Conservation (phyloP, 345 rosid genomes). For the Carallia pectinifolia region DNA sequence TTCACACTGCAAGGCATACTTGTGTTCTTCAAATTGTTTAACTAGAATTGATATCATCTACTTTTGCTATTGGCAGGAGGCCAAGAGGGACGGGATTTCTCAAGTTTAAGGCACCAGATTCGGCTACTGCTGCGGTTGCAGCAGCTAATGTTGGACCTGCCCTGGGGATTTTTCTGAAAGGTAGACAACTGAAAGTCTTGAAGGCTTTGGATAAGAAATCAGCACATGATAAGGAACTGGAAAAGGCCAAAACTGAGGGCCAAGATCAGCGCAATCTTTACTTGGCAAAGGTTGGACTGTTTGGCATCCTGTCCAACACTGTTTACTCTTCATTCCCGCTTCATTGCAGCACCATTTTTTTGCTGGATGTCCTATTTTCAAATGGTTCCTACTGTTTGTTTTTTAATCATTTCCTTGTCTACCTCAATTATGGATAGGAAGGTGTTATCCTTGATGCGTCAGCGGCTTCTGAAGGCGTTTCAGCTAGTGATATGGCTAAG, state of each 20-base stretch:
- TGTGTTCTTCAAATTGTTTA: slow-evolving; percentile 5
- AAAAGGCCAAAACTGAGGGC: slow-evolving; percentile 67
- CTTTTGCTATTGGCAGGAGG: slow-evolving; percentile 54
- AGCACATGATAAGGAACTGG: slow-evolving; percentile 64
- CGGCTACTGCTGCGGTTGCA: slow-evolving; percentile 65
- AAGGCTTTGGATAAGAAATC: slow-evolving; percentile 83
- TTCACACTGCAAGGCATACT: slow-evolving; percentile 1
- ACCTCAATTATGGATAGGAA: slow-evolving; percentile 50
- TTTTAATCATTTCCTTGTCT: not conserved
- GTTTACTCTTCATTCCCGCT: not conserved
- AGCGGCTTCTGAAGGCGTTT: slow-evolving; percentile 87
- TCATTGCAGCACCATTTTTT: not conserved
- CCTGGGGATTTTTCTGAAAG: slow-evolving; percentile 70
- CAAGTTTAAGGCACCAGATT: slow-evolving; percentile 71
- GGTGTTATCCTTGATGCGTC: slow-evolving; percentile 84
- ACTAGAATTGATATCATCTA: slow-evolving; percentile 1
- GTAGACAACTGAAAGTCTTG: slow-evolving; percentile 70
- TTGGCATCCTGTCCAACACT: not conserved
- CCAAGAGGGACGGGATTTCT: slow-evolving; percentile 91
- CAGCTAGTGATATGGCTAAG: slow-evolving; percentile 70
- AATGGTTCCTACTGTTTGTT: not conserved
- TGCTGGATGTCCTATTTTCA: not conserved
- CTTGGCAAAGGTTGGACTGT: slow-evolving; percentile 69
- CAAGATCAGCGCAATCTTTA: slow-evolving; percentile 77
- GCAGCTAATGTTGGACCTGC: slow-evolving; percentile 66